phyloP scores from a whole-genome alignment of 768 basidiomycete genomes.

The Tylopilus plumbeoviolaceoides region DNA sequence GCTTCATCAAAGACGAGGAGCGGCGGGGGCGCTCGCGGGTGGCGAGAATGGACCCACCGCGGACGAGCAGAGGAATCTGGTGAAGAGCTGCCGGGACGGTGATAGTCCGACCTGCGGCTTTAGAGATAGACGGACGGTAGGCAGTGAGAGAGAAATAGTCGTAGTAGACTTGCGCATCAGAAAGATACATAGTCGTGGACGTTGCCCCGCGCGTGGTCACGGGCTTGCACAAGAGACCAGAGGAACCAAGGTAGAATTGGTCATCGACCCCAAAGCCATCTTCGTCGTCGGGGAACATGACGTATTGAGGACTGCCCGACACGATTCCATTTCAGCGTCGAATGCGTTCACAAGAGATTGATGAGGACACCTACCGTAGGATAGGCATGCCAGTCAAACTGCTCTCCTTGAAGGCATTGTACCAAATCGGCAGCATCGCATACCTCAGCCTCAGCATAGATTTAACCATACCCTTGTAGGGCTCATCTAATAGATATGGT shows the following conservation, averaged over 20 bases:
- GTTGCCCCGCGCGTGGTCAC: conserved; percentile 71
- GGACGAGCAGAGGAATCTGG: conserved; percentile 80
- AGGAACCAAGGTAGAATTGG: conserved; percentile 87
- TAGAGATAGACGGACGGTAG: conserved; percentile 54
- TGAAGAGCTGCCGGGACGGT: conserved; percentile 77
- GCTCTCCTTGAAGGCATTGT: conserved; percentile 93
- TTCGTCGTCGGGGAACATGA: conserved; percentile 86
- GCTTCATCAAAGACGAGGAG: conserved; percentile 81
- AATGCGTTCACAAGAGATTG: neutral
- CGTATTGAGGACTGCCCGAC: conserved; percentile 83
- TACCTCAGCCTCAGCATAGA: conserved; percentile 81
- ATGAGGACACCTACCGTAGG: conserved; percentile 55
- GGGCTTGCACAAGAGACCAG: conserved; percentile 89
- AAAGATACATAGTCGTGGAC: conserved; percentile 73
- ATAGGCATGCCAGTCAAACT: conserved; percentile 79
- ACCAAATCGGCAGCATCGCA: conserved; percentile 88
- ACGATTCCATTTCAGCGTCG: neutral
- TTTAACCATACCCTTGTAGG: conserved; percentile 78
- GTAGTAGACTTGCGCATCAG: conserved; percentile 92
- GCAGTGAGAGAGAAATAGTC: conserved; percentile 77
- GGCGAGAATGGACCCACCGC: conserved; percentile 86
- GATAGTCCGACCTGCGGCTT: conserved; percentile 53
- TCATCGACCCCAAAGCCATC: conserved; percentile 87
- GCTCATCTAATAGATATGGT: conserved; percentile 88
- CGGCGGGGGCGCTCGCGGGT: conserved; percentile 86